phyloP scores from a whole-genome alignment of 805 yeast species.

The Yamadazyma insecticola region DNA sequence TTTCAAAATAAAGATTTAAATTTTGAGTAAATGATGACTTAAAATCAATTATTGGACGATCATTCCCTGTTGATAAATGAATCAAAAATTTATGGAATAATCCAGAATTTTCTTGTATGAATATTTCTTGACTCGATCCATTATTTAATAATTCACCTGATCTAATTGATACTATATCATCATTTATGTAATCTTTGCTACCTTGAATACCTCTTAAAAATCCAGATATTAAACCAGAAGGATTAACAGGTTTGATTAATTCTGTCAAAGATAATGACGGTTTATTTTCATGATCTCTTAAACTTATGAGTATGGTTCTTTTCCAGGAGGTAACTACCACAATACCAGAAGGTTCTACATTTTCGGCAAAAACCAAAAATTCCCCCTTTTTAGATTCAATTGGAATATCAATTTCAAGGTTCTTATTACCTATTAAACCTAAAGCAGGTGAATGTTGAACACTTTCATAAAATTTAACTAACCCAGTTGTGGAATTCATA shows the following conservation, averaged over 20 bases:
- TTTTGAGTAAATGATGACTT: slow-evolving; percentile 26
- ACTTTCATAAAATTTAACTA: slow-evolving; percentile 66
- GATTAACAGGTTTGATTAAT: slow-evolving; percentile 18
- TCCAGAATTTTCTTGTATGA: slow-evolving; percentile 45
- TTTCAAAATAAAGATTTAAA: slow-evolving; percentile 24
- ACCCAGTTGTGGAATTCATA: slow-evolving; percentile 55
- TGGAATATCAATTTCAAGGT: slow-evolving; percentile 39
- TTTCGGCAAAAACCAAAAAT: slow-evolving; percentile 49
- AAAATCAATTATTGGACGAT: slow-evolving; percentile 21
- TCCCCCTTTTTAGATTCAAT: slow-evolving; percentile 43
- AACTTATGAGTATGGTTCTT: slow-evolving; percentile 54
- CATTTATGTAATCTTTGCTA: slow-evolving; percentile 14
- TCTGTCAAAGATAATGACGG: slow-evolving; percentile 39
- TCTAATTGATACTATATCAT: slow-evolving; percentile 55
- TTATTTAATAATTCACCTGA: slow-evolving; percentile 49
- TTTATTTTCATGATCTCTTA: slow-evolving; percentile 68
- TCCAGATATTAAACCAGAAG: slow-evolving; percentile 9
- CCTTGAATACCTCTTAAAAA: slow-evolving; percentile 7
- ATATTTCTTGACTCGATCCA: slow-evolving; percentile 40
- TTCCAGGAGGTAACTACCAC: slow-evolving; percentile 67
- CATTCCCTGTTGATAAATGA: slow-evolving; percentile 25
- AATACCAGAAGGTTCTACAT: slow-evolving; percentile 72
- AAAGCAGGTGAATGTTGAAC: slow-evolving; percentile 66
- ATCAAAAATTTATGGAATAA: slow-evolving; percentile 25
- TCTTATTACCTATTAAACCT: slow-evolving; percentile 46